Evolutionary conservation across 2,329 filamentous ascomycete species (phyloP), one percentile per base, ranked within the genome.

Genomic region (Calonectria honghensis): DNA sequence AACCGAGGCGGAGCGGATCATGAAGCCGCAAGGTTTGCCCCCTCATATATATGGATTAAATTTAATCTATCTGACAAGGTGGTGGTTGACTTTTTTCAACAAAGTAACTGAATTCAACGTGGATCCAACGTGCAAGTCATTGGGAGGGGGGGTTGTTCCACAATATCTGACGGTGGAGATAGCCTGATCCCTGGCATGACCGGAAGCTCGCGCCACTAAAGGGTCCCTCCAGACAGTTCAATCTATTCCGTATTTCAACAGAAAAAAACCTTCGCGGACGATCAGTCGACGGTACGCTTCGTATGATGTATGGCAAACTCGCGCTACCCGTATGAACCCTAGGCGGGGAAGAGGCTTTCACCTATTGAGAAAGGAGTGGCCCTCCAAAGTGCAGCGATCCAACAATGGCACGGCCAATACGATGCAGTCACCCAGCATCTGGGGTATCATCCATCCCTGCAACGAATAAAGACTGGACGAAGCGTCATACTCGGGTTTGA

Each of bases 201-300:
- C 48, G 24, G 50, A 48, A 71, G 68, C 68, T 71, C 52, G 59
- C 50, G 39, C 68, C 68, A 71, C 68, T 7, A 45, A n/a, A 51
- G 18, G 68, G 29, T 39, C 68, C 48, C 48, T 71, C 27, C 50
- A 20, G 29, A 37, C 35, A 57, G 37, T 70, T n/a, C 39, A 48
- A 51, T 27, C 67, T 41, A 61, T 10, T 10, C 54, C 54, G 45
- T 50, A 51, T 48, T 57, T 50, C 29, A 41, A 63, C 57, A 20
- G 27, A 63, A 41, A 61, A 39, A 39, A 24, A n/a, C 13, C 57
- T n/a, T 35, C n/a, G 9, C 57, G 24, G 57, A 63, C 57, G 57
- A 63, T 63, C 57, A 39, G 57, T 63, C 27, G 37, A 63, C 24
- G 29, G 16, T 10, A 27, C 4, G 37, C 57, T 39, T 63, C 57